A percentile compares a stretch with the other conserved stretches of the same genome.
Evolutionary conservation across 1,139 yeast species (phyloP).

Genomic region (Scheffersomyces stambukii): DNA sequence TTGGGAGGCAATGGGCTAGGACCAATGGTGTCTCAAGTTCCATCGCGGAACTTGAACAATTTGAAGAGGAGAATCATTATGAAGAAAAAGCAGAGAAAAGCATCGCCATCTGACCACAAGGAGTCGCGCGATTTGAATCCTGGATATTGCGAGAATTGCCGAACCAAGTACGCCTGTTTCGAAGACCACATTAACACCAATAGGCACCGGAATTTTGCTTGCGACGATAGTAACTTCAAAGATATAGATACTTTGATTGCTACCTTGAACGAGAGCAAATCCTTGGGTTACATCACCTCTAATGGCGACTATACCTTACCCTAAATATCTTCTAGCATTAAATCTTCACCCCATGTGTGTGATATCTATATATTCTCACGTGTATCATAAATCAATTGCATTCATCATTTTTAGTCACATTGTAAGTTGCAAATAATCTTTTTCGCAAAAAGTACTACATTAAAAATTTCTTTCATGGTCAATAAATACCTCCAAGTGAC

Average conservation of each 20-base stretch:
- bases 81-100: slow-evolving; percentile 53
- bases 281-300: slow-evolving; percentile 40
- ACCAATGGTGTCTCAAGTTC: slow-evolving; percentile 62
- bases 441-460: too few relatives aligned
- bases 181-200: slow-evolving; percentile 69
- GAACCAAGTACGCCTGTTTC: slow-evolving; percentile 77
- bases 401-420: too few relatives aligned
- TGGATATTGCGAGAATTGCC: slow-evolving; percentile 93
- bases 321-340: too few relatives aligned
- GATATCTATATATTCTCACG: too few relatives aligned
- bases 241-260: slow-evolving; percentile 71
- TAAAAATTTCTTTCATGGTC: too few relatives aligned
- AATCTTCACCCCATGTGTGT: neutral
- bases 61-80: slow-evolving; percentile 50
- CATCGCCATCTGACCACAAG: slow-evolving; percentile 82
- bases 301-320: slow-evolving; percentile 35
- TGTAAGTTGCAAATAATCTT: too few relatives aligned
- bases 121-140: slow-evolving; percentile 39
- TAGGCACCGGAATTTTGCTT: slow-evolving; percentile 79
- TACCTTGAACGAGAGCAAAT: slow-evolving; percentile 40
- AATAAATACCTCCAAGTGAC: too few relatives aligned
- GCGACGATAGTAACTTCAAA: slow-evolving; percentile 63
- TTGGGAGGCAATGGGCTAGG: slow-evolving; percentile 62
- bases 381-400: too few relatives aligned
- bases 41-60: slow-evolving; percentile 61